These are phyloP conservation scores for Daldinia concentrica DNA, from an alignment of 495 filamentous ascomycete genomes.

Conservation along the genomic window DNA sequence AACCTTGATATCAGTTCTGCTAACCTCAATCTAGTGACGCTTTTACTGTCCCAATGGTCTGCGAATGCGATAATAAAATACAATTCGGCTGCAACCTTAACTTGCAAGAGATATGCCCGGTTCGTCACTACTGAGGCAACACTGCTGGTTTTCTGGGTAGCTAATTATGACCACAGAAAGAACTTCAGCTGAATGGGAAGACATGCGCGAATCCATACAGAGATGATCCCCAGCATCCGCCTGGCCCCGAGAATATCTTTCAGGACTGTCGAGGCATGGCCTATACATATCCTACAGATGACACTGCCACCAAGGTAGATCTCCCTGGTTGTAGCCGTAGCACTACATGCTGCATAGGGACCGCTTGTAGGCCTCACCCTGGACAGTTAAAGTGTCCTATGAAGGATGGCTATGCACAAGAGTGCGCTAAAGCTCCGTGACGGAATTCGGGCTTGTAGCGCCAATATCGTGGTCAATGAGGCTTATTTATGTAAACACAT, in stretches of 20 bases:
- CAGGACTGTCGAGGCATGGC: constrained; percentile 28
- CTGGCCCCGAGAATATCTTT: constrained; percentile 27
- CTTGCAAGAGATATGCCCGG: constrained; percentile 38
- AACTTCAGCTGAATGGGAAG: constrained; percentile 27
- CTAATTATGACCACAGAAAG: constrained; percentile 26
- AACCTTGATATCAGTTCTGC: not conserved
- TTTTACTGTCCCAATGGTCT: constrained; percentile 45
- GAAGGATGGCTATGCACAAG: constrained; percentile 7
- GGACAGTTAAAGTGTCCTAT: constrained; percentile 34
- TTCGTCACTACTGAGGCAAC: constrained; percentile 8
- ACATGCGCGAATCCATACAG: constrained; percentile 39
- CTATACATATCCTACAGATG: constrained; percentile 41
- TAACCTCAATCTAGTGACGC: constrained; percentile 28
- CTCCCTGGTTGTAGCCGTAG: constrained; percentile 32
- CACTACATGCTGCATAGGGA: constrained; percentile 37
- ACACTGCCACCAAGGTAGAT: constrained; percentile 31
- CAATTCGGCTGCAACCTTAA: constrained; percentile 42
- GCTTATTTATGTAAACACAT: not conserved
- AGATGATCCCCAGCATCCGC: constrained; percentile 7
- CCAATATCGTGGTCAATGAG: not conserved
- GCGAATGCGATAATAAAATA: constrained; percentile 26
- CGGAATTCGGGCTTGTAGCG: not conserved
- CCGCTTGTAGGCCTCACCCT: constrained; percentile 36
- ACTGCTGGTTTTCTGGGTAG: not conserved
- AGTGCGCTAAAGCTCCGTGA: not conserved